Percentiles rank a stretch among this genome's conserved stretches.
Conservation (phyloP, 164 flowering plant species). For the Magnolia sinica region DNA sequence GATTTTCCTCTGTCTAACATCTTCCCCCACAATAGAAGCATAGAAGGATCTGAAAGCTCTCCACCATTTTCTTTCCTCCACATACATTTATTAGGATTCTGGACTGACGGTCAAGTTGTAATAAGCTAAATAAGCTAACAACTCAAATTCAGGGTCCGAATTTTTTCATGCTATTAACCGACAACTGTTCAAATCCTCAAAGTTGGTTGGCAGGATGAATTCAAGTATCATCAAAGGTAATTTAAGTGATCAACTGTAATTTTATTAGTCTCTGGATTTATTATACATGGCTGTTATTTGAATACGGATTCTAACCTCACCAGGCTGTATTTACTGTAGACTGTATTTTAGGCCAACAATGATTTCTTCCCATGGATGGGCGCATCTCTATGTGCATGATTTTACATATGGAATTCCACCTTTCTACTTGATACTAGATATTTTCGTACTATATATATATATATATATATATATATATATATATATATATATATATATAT, state of each 20-base stretch:
- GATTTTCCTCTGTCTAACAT: too few relatives aligned
- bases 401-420: background rate
- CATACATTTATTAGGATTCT: too few relatives aligned
- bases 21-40: too few relatives aligned
- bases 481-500: too few relatives aligned
- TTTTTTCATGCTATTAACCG: background rate
- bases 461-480: too few relatives aligned
- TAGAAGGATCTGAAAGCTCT: too few relatives aligned
- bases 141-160: background rate
- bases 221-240: background rate
- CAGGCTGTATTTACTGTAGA: background rate
- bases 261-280: background rate
- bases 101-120: too few relatives aligned
- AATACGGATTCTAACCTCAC: background rate
- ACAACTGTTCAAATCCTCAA: background rate
- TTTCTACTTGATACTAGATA: background rate
- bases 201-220: background rate
- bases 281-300: background rate
- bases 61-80: too few relatives aligned
- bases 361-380: background rate
- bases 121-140: too few relatives aligned
- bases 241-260: background rate
- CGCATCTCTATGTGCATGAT: background rate
- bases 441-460: background rate
- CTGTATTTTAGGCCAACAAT: background rate